Percentiles rank a stretch among this genome's conserved stretches.
Conservation (phyloP, 768 basidiomycete genomes). For the Trametes gibbosa region DNA sequence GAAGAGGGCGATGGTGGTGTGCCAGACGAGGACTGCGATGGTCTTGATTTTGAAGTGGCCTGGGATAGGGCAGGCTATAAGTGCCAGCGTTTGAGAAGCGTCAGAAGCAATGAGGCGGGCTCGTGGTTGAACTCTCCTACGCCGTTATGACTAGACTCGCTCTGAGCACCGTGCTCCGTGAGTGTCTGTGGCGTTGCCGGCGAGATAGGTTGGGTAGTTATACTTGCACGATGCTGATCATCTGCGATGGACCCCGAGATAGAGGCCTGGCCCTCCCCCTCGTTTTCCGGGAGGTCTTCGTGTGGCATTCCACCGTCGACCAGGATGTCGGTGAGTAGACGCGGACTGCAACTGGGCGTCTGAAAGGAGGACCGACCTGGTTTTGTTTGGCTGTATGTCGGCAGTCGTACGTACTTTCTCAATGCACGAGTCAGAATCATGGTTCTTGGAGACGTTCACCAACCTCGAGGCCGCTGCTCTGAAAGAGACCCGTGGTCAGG, state of each 20-base stretch:
- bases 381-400: too few relatives aligned
- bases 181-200: not conserved
- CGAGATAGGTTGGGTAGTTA: too few relatives aligned
- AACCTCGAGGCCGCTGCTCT: constrained; percentile 1
- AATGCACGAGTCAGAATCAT: not conserved
- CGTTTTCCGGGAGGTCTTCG: not conserved
- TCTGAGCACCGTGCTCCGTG: not conserved
- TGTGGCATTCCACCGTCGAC: not conserved
- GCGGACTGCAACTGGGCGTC: not conserved
- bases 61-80: not conserved
- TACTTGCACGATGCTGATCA: not conserved
- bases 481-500: too few relatives aligned
- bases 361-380: not conserved
- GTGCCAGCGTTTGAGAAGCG: not conserved
- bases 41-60: not conserved
- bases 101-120: not conserved
- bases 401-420: too few relatives aligned
- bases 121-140: not conserved
- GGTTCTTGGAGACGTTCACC: not conserved
- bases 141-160: not conserved
- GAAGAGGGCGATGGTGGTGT: not conserved
- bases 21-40: not conserved
- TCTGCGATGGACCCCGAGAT: not conserved
- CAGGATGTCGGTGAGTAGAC: not conserved
- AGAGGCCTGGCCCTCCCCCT: not conserved